Conservation (phyloP, 345 rosid genomes). For the Durio zibethinus region DNA sequence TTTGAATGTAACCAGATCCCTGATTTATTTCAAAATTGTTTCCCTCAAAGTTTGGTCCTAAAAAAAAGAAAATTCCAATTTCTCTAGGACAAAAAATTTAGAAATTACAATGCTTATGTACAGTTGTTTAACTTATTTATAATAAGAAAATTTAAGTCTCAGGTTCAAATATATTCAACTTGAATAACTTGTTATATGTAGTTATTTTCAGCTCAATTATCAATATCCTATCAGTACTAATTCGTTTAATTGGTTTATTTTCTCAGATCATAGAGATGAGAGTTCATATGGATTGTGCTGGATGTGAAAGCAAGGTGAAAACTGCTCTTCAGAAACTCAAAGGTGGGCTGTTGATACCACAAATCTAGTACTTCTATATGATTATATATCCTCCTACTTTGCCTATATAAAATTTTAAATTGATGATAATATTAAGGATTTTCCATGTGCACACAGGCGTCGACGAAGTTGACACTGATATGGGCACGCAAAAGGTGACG, state of each 20-base stretch:
- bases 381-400: too few relatives aligned
- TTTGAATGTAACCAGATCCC: background rate
- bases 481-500: slow-evolving; percentile 71
- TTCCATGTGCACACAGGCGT: slow-evolving; percentile 41
- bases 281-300: slow-evolving; percentile 84
- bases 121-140: too few relatives aligned
- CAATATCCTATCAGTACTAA: background rate
- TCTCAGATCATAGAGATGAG: slow-evolving; percentile 72
- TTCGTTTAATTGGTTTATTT: background rate
- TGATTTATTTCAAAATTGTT: too few relatives aligned
- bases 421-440: background rate
- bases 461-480: slow-evolving; percentile 68
- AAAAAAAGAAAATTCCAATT: too few relatives aligned
- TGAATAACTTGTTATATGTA: too few relatives aligned
- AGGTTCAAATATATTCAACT: too few relatives aligned
- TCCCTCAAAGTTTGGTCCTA: too few relatives aligned
- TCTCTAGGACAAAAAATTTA: too few relatives aligned
- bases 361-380: too few relatives aligned
- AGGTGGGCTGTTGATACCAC: slow-evolving; percentile 36
- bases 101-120: too few relatives aligned
- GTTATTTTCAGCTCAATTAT: background rate
- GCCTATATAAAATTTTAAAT: background rate
- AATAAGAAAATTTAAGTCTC: too few relatives aligned
- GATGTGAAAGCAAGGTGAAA: slow-evolving; percentile 73
- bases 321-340: slow-evolving; percentile 54